Evolutionary conservation across 306 rosid genomes (phyloP).

Genomic region (Datisca glomerata): DNA sequence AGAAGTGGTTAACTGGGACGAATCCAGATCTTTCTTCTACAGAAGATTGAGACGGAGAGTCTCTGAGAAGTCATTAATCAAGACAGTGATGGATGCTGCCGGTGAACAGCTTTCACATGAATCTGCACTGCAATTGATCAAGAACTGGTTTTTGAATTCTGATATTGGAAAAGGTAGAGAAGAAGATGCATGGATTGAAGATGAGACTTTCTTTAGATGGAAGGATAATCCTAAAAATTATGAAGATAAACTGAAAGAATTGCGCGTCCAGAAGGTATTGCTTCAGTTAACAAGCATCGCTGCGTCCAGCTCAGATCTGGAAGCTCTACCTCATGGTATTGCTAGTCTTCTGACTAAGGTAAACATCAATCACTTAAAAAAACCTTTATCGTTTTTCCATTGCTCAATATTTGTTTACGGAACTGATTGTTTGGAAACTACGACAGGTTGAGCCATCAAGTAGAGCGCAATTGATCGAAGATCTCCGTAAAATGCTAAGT

Average conservation of each 20-base stretch:
- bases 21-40: constrained; percentile 70
- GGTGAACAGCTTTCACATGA: constrained; percentile 66
- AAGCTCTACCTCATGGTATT: constrained; percentile 89
- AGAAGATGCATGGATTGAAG: constrained; percentile 64
- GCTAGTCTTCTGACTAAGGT: constrained; percentile 93
- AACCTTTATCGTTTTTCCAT: too few species aligned
- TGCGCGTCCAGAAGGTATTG: constrained; percentile 70
- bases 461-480: constrained; percentile 40
- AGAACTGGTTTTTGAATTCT: constrained; percentile 60
- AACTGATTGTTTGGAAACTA: constrained; percentile 15
- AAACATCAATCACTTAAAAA: constrained; percentile 8
- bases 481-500: constrained; percentile 80
- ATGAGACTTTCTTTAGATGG: constrained; percentile 78
- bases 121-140: constrained; percentile 50
- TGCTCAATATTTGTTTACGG: too few species aligned
- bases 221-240: constrained; percentile 47
- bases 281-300: constrained; percentile 69
- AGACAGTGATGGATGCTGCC: constrained; percentile 62
- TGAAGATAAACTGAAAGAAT: constrained; percentile 66
- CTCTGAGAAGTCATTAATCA: constrained; percentile 63
- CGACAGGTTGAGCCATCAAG: constrained; percentile 71
- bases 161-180: constrained; percentile 32
- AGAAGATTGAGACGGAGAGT: constrained; percentile 67
- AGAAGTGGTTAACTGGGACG: constrained; percentile 79
- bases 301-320: constrained; percentile 56